Evolutionary conservation across 2,329 filamentous ascomycete genomes (phyloP), one percentile per base, ranked within the genome.

Genomic region (Fusarium neocosmosporiellum): DNA sequence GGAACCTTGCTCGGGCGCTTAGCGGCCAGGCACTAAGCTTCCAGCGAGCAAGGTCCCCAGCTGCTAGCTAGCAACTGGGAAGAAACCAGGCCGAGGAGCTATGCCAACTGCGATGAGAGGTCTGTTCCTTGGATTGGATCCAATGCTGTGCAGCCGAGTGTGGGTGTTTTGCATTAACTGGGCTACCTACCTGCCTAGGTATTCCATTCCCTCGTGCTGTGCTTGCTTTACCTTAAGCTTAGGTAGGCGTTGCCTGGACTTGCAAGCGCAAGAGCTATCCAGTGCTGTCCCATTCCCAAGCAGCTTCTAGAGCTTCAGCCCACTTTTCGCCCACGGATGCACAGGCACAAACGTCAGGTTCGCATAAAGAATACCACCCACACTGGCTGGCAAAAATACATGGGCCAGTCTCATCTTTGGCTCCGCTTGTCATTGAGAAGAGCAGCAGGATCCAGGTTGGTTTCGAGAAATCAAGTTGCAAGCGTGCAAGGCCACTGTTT

Each of bases 1-100:
- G 72, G 59, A 67, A 76, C 71, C 71, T 50, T 74, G 66, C 67
- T 65, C 61, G 63, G 74, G 75, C 75, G 75, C 75, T 75, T 77
- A 77, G 60, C 53, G 65, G 70, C 58, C 66, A 63, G 39, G 66
- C 69, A 59, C 54, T 69, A 65, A 58, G 36, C 34, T 18, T 50
- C 41, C 29, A 69, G 53, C 50, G 63, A 61, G 43, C 59, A 65
- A 61, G 66, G 61, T 50, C 54, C 59, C 43, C 29, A 59, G 53
- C 41, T 59, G 65, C 41, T 48, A 34, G 63, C 33, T 33, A 39
- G 55, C 50, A 68, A 69, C 50, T 55, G n/a, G 31, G n/a, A 36
- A 55, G 31, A 36, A 36, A 55, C 29, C 50, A 31, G 33, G 20
- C 29, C 37, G 37, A 59, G 34, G 29, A 18, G 53, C 68, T 63